A percentile compares a stretch with the other conserved stretches of the same genome.
Evolutionary conservation across 2,329 filamentous ascomycete genomes (phyloP).

Genomic region (Fusarium sp.): DNA sequence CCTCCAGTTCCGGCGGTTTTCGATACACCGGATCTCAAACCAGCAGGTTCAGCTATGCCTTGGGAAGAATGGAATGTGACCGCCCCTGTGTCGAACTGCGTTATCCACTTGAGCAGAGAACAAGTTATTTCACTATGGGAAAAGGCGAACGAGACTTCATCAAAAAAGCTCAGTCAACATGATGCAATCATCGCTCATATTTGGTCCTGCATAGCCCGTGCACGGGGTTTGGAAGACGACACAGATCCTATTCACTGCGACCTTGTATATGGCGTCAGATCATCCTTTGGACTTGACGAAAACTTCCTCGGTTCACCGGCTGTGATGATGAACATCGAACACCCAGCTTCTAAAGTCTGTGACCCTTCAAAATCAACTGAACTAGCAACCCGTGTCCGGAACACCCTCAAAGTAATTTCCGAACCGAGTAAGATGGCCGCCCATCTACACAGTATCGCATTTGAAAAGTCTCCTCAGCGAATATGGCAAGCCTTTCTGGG

Average conservation of each 20-base stretch:
- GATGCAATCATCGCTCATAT: constrained; percentile 43
- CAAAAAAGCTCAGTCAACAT: constrained; percentile 33
- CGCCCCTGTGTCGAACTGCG: constrained; percentile 38
- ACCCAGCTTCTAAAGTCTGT: constrained; percentile 15
- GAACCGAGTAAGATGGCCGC: constrained; percentile 13
- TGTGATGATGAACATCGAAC: constrained; percentile 41
- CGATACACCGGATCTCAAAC: neutral
- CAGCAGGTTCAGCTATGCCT: constrained; percentile 34
- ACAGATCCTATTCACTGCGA: constrained; percentile 34
- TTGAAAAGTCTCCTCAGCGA: constrained; percentile 43
- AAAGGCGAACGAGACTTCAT: neutral
- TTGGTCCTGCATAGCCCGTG: constrained; percentile 44
- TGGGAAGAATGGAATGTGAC: constrained; percentile 43
- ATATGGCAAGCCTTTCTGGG: constrained; percentile 47
- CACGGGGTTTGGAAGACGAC: constrained; percentile 22
- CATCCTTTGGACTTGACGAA: constrained; percentile 17
- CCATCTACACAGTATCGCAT: constrained; percentile 36
- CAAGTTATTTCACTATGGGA: constrained; percentile 30
- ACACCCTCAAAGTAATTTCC: constrained; percentile 22
- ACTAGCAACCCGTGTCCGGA: constrained; percentile 21
- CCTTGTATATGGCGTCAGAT: constrained; percentile 35
- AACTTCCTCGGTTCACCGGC: constrained; percentile 40
- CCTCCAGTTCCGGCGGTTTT: constrained; percentile 12
- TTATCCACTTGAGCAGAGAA: constrained; percentile 31
- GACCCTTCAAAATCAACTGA: neutral